Percentiles rank a stretch among this genome's conserved stretches.
phyloP scores from a whole-genome alignment of 2,329 filamentous ascomycete species.

The Aureobasidium sp. region DNA sequence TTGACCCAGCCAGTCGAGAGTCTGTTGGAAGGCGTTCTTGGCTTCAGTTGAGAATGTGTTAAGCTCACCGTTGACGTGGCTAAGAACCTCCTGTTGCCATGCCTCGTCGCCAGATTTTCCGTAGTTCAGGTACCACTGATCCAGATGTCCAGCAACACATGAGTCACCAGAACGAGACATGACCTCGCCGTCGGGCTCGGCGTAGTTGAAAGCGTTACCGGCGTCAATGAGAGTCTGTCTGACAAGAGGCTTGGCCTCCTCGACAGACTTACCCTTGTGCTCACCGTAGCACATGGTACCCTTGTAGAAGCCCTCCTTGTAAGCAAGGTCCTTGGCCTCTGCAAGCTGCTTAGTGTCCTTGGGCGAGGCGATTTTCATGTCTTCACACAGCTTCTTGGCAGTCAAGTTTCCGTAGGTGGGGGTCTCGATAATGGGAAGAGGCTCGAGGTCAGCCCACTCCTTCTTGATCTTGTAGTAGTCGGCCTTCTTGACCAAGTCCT shows the following conservation, averaged over 20 bases:
- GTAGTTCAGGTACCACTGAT: slow-evolving; percentile 98
- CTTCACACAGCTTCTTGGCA: slow-evolving; percentile 75
- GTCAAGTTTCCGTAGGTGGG: slow-evolving; percentile 79
- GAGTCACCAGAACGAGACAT: slow-evolving; percentile 84
- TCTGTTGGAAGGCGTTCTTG: slow-evolving; percentile 61
- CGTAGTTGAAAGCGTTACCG: slow-evolving; percentile 79
- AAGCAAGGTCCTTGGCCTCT: slow-evolving; percentile 90
- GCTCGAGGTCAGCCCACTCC: slow-evolving; percentile 89
- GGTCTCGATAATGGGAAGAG: slow-evolving; percentile 81
- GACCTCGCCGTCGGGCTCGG: slow-evolving; percentile 85
- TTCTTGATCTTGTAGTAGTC: slow-evolving; percentile 95
- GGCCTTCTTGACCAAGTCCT: slow-evolving; percentile 85
- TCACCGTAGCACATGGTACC: slow-evolving; percentile 82
- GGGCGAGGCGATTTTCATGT: slow-evolving; percentile 92
- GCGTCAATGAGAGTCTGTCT: slow-evolving; percentile 66
- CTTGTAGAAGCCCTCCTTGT: slow-evolving; percentile 97
- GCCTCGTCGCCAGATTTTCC: slow-evolving; percentile 64
- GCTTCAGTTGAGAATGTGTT: slow-evolving; percentile 64
- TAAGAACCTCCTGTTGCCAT: slow-evolving; percentile 70
- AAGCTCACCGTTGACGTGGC: slow-evolving; percentile 62
- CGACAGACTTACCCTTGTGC: slow-evolving; percentile 78
- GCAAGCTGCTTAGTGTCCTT: slow-evolving; percentile 88
- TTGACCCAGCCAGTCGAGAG: slow-evolving; percentile 85
- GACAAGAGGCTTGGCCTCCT: slow-evolving; percentile 79
- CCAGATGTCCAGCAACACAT: slow-evolving; percentile 84